Base-by-base conservation (phyloP, 2,329 filamentous ascomycete species). In the Pseudonectria foliicola region DNA sequence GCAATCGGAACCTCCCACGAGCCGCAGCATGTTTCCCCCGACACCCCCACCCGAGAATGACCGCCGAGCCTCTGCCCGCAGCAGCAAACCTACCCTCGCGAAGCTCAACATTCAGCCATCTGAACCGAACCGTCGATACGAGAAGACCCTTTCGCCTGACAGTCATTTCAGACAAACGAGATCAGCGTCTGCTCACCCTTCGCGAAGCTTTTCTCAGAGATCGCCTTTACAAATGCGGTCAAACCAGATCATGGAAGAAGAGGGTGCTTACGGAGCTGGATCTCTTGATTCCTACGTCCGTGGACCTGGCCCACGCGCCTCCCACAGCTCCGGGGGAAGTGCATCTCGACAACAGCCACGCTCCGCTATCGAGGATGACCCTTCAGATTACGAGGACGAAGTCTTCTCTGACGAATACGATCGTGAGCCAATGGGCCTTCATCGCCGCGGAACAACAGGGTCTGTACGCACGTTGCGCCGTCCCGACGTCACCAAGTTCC, bases 41-140 rank as follows among this genome's bases (percentile, higher is more conserved):
- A 96, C 92, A n/a, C 92, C 92, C 27, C 92, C 92, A 6, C 92
- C 92, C 6, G 92, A 98, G 67, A 76, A 77, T 43, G 88, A 95
- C 48, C 82, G 81, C 28, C 66, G 73, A 50, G 68, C 69, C 18
- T 81, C 77, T n/a, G 73, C 80, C 31, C 73, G 76, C 39, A 78
- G 68, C 48, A 76, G 75, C 3, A 80, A 74, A 45, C 76, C 75
- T 25, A 69, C 71, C 62, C 73, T 71, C n/a, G 68, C 75, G 15
- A 76, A 75, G 48, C 68, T 82, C 42, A 80, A 76, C 46, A 80
- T 80, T 31, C 74, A 77, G 37, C 66, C 71, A 16, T 48, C 50
- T 25, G 64, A 68, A 29, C 63, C 68, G 13, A 68, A 62, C 45
- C 72, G 67, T 39, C 69, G 68, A 30, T 78, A 75, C 45, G 71